Evolutionary conservation across 345 rosid genomes (phyloP).

Genomic region (Eucalyptus marginata): DNA sequence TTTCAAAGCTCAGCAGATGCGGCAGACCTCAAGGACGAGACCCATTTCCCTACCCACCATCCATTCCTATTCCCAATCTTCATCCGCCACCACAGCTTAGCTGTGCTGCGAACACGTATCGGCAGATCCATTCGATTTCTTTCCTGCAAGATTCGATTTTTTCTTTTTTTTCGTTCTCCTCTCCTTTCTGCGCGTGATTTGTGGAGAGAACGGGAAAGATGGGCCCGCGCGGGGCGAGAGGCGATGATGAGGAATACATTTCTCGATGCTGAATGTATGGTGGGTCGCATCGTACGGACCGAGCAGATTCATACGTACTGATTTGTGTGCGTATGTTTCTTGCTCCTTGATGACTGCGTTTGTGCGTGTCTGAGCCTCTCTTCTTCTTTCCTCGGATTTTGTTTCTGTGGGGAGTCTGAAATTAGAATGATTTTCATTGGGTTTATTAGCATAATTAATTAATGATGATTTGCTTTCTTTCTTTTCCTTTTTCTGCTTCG

Average conservation of each 20-base stretch:
- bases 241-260: conserved; percentile 20
- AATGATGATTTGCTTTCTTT: not conserved
- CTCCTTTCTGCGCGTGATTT: not conserved
- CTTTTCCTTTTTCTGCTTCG: not conserved
- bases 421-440: not conserved
- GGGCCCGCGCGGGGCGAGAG: not conserved
- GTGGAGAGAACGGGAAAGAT: not conserved
- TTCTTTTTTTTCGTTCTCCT: accelerated
- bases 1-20: not conserved
- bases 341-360: conserved; percentile 24
- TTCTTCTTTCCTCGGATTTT: not conserved
- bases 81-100: accelerated
- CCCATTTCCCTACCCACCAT: not conserved
- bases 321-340: not conserved
- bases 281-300: not conserved
- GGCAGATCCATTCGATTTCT: not conserved
- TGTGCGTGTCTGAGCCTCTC: conserved; percentile 46
- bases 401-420: not conserved
- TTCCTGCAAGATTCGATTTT: not conserved
- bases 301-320: not conserved
- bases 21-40: not conserved
- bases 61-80: not conserved
- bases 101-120: not conserved
- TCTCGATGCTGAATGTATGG: conserved; percentile 29
- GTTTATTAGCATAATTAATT: not conserved